These are phyloP conservation scores for Sporormia fimetaria DNA, from an alignment of 495 filamentous ascomycete species.

Conservation along the genomic window DNA sequence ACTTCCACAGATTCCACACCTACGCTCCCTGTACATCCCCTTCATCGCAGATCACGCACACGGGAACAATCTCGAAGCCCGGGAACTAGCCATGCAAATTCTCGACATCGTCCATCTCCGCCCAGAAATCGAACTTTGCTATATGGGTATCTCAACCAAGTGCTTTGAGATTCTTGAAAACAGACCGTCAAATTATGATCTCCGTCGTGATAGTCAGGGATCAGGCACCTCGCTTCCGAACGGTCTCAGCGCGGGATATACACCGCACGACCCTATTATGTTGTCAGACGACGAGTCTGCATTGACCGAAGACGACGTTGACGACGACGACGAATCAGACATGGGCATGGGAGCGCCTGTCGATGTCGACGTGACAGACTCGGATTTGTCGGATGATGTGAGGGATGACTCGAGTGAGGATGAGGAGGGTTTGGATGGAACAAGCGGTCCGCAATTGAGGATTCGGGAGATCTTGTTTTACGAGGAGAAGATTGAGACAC, in stretches of 20 bases:
- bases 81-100: slow-evolving; percentile 73
- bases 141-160: slow-evolving; percentile 67
- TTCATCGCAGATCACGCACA: slow-evolving; percentile 57
- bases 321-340: slow-evolving; percentile 35
- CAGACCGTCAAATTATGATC: slow-evolving; percentile 38
- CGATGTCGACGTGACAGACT: slow-evolving; percentile 34
- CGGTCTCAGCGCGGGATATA: slow-evolving; percentile 10
- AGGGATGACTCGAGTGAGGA: slow-evolving; percentile 32
- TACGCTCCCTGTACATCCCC: slow-evolving; percentile 70
- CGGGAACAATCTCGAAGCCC: slow-evolving; percentile 42
- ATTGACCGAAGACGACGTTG: slow-evolving; percentile 38
- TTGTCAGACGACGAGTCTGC: slow-evolving; percentile 43
- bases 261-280: slow-evolving; percentile 25
- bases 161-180: slow-evolving; percentile 84
- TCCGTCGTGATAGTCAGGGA: slow-evolving; percentile 15
- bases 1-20: slow-evolving; percentile 61
- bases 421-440: slow-evolving; percentile 38
- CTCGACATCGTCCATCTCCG: slow-evolving; percentile 76
- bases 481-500: slow-evolving; percentile 8
- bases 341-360: slow-evolving; percentile 27
- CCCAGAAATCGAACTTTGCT: slow-evolving; percentile 74
- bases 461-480: slow-evolving; percentile 38
- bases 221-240: slow-evolving; percentile 20
- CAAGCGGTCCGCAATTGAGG: slow-evolving; percentile 46
- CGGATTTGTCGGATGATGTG: slow-evolving; percentile 39